Conservation (phyloP, 441 rosid species). For the Erodium texanum region DNA sequence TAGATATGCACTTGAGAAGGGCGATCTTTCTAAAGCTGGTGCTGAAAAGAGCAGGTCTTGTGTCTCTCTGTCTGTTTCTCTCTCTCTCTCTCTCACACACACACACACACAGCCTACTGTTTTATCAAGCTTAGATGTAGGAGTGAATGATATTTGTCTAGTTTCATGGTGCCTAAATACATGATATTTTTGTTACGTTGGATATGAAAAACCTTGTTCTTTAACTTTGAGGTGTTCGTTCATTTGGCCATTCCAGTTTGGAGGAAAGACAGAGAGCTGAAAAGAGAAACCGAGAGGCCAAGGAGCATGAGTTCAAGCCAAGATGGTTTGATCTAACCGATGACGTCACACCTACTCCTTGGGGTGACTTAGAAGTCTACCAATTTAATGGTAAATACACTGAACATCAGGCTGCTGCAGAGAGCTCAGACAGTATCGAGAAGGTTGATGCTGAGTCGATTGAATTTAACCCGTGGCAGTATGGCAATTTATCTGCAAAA, state of each 20-base stretch:
- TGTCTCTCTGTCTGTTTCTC: conserved; percentile 8
- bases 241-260: conserved; percentile 43
- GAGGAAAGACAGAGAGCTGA: conserved; percentile 98
- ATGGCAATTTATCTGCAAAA: conserved; percentile 37
- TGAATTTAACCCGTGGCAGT: conserved; percentile 65
- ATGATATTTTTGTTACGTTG: neutral
- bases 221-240: neutral
- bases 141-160: neutral
- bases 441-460: conserved; percentile 35
- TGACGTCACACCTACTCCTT: conserved; percentile 76
- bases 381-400: conserved; percentile 69
- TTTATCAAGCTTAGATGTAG: neutral
- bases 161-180: neutral
- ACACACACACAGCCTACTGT: neutral
- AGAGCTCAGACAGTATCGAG: conserved; percentile 34
- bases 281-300: conserved; percentile 67
- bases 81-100: neutral
- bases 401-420: conserved; percentile 49
- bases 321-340: conserved; percentile 77
- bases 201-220: neutral
- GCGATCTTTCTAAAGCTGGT: conserved; percentile 75
- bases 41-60: conserved; percentile 81
- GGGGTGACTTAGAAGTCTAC: conserved; percentile 96
- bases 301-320: conserved; percentile 54
- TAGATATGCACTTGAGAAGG: conserved; percentile 85